These are phyloP conservation scores for Nannizzia gypsea DNA, from an alignment of 2,329 filamentous ascomycete species.

Conservation along the genomic window DNA sequence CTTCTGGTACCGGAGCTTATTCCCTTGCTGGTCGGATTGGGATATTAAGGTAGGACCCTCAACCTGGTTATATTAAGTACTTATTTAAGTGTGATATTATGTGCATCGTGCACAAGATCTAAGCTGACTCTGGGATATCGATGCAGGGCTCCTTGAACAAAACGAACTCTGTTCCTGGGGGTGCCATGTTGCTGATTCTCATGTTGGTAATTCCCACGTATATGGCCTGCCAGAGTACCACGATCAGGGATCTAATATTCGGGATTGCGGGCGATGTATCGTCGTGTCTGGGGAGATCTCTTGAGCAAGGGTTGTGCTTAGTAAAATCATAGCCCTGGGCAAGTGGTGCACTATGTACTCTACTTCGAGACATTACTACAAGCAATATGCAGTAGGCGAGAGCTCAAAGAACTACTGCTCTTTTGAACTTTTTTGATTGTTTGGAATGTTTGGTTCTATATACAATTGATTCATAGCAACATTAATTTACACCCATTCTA, in stretches of 20 bases:
- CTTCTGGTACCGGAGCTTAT: constrained; percentile 21
- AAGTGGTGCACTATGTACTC: neutral
- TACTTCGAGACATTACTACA: neutral
- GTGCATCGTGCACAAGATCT: neutral
- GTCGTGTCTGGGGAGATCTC: neutral
- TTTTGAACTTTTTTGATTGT: neutral
- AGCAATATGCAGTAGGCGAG: neutral
- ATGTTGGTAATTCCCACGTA: neutral
- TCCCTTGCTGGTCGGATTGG: constrained; percentile 21
- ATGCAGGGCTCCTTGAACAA: neutral
- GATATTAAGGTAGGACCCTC: constrained; percentile 12
- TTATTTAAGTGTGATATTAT: no score
- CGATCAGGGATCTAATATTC: neutral
- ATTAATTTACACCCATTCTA: neutral
- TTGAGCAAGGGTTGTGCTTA: neutral
- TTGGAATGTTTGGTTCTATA: neutral
- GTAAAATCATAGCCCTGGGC: neutral
- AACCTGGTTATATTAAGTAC: neutral
- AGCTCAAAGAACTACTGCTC: neutral
- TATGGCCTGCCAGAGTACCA: neutral
- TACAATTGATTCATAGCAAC: neutral
- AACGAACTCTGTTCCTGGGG: neutral
- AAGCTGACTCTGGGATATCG: neutral
- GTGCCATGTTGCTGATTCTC: neutral
- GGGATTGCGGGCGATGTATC: neutral